Percentiles rank a stretch among this genome's conserved stretches.
Evolutionary conservation across 2,329 filamentous ascomycete species (phyloP).

Genomic region (Coniella vitis): DNA sequence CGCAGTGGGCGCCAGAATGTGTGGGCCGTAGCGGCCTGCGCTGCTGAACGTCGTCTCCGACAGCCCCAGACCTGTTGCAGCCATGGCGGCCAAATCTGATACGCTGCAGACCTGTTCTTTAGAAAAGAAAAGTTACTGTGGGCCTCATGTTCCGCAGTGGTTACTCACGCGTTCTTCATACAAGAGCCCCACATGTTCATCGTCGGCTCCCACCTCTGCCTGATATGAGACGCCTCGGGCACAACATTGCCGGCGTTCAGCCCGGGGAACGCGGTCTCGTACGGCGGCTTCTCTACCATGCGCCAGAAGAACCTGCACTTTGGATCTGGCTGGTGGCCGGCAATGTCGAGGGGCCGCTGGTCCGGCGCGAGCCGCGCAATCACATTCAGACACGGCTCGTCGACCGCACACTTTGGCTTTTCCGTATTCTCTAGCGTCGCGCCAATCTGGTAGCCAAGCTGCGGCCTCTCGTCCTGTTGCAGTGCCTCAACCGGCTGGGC

Average conservation of each 20-base stretch:
- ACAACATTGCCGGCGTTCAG: constrained; percentile 50
- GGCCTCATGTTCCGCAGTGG: no score
- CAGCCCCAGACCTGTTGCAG: constrained; percentile 49
- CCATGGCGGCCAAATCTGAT: constrained; percentile 51
- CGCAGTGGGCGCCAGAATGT: constrained; percentile 54
- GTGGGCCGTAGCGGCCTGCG: constrained; percentile 51
- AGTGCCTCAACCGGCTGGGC: constrained; percentile 45
- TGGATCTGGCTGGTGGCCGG: constrained; percentile 49
- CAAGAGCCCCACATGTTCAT: constrained; percentile 52
- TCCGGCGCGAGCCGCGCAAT: constrained; percentile 46
- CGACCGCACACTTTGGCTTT: constrained; percentile 56
- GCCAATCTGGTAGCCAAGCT: constrained; percentile 53
- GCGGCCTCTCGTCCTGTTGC: constrained; percentile 46
- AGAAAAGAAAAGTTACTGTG: no score
- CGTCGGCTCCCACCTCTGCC: constrained; percentile 42
- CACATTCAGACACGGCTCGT: constrained; percentile 52
- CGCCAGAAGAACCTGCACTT: constrained; percentile 60
- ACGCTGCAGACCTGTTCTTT: constrained; percentile 30
- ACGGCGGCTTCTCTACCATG: constrained; percentile 48
- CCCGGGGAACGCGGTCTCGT: constrained; percentile 47
- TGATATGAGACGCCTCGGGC: constrained; percentile 42
- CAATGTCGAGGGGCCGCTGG: constrained; percentile 52
- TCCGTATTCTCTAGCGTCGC: constrained; percentile 58
- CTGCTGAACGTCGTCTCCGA: constrained; percentile 45
- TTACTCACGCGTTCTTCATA: constrained; percentile 53